Evolutionary conservation across 768 basidiomycete genomes (phyloP), one percentile per base, ranked within the genome.

Genomic region (Chlorophyllum brunneum): DNA sequence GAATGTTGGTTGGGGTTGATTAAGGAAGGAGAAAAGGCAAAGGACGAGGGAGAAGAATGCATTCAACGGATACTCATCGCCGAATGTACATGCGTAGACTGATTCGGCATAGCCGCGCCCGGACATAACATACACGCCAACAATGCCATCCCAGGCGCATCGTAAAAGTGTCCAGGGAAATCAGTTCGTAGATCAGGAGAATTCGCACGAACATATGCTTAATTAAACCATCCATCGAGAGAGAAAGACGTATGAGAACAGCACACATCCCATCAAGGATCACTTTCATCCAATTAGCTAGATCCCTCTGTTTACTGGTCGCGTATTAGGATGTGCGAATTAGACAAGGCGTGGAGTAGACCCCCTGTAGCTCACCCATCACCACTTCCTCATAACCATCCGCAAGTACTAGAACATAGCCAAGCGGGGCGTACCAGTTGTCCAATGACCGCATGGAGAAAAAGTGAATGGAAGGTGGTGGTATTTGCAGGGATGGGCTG

Each of bases 301-400:
- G 72, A 52, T 89, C 81, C 0, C 64, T 68, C 56, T 82, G 79
- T 63, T 90, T 65, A 5, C 66, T 61, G 26, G 68, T 69, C 1
- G 76, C 70, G 55, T 72, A 89, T 43, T 75, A 67, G 0, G 88
- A 88, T n/a, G 78, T 69, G 57, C 79, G 72, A 52, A 92, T 84
- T 1, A 89, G 79, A 83, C 1, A 88, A 72, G 2, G 94, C 92
- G 5, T 92, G 83, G 8, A 90, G 71, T 78, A 92, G 92, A 1
- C 93, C 92, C 13, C 83, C 86, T 0, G 90, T 89, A 0, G 88
- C 93, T 93, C 93, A 95, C 2, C 73, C 92, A 51, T 94, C 93
- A 0, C 92, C 92, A 86, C 2, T 18, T 15, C 20, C 6, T 4
- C 4, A 10, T 27, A 3, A 31, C 1, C n/a, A 30, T 45, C 7